Evolutionary conservation across 345 rosid species (phyloP), one percentile per base, ranked within the genome.

Genomic region (Xanthoceras sorbifolium): DNA sequence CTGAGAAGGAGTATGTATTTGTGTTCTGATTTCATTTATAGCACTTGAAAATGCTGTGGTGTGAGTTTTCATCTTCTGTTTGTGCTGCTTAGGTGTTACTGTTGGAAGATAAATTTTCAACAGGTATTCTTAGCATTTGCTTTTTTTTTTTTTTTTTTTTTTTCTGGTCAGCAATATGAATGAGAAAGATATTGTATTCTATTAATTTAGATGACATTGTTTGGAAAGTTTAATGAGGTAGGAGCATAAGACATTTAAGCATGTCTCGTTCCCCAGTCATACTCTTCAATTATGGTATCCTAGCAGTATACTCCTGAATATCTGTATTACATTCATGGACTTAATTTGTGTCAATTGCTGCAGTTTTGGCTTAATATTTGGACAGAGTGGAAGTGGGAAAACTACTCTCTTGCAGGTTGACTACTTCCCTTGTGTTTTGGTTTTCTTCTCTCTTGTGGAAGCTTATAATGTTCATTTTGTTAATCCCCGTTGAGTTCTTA

Each of bases 311-410:
- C 42, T 52, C 26, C 3, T 8, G 44, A n/a, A 70, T 31, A 70
- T 36, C 54, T n/a, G 8, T 55, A 4, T 10, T 15, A 18, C 23
- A 50, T 38, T 61, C 46, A 28, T 48, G 72, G 40, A 77, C 61
- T 42, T 79, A 15, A 73, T 64, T 70, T 46, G 73, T 66, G 36
- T 57, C 22, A 23, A 70, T 79, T 67, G 9, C 62, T 85, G 80
- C 88, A 92, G 99, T 82, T 90, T 95, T 85, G 99, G 99, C 72
- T 88, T 95, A 86, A 85, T 95, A 75, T 95, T 90, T 89, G 99
- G 99, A 70, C 90, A 85, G 85, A 95, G 99, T 81, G 98, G 99
- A 81, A 93, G 96, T 52, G 99, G 99, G 31, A 95, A 95, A 85
- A 95, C 97, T 77, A 95, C 99, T 32, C 92, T 93, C 29, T 82